Conservation (phyloP, 805 yeast species). For the Jamesozyma gamospora region DNA sequence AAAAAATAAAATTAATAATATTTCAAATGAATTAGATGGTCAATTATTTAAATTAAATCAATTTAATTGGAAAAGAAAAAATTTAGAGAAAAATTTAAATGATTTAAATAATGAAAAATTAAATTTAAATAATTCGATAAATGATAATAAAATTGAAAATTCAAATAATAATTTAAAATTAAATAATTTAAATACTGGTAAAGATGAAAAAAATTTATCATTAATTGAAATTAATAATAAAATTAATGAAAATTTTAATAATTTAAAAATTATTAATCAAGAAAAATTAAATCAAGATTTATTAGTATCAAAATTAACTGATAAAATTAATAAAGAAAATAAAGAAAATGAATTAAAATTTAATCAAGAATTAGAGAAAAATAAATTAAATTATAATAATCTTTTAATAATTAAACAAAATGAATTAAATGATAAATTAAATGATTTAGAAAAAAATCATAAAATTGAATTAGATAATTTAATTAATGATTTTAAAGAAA, state of each 20-base stretch:
- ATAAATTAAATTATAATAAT: constrained; percentile 17
- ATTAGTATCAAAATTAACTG: constrained; percentile 18
- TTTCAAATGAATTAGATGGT: constrained; percentile 21
- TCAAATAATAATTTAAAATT: constrained; percentile 18
- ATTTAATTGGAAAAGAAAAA: constrained; percentile 12
- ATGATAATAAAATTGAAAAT: constrained; percentile 8
- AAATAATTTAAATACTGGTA: constrained; percentile 14
- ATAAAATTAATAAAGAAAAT: constrained; percentile 22
- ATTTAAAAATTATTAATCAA: constrained; percentile 21
- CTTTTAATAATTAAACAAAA: constrained; percentile 18
- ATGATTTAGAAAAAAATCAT: constrained; percentile 13
- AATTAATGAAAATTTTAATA: constrained; percentile 13
- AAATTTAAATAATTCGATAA: constrained; percentile 13
- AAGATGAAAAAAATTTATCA: constrained; percentile 18
- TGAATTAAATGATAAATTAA: constrained; percentile 16
- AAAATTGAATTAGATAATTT: constrained; percentile 15
- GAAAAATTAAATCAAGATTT: constrained; percentile 23
- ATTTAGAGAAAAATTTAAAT: constrained; percentile 15
- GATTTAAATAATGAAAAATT: constrained; percentile 11
- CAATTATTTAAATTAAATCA: constrained; percentile 19
- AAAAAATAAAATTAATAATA: constrained; percentile 14
- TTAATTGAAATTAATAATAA: constrained; percentile 18
- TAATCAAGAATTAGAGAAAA: constrained; percentile 19
- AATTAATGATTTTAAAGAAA: constrained; percentile 12
- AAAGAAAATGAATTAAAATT: constrained; percentile 20